Conservation (phyloP, 2,329 filamentous ascomycete species). For the Rhexocercosporidium sp. region DNA sequence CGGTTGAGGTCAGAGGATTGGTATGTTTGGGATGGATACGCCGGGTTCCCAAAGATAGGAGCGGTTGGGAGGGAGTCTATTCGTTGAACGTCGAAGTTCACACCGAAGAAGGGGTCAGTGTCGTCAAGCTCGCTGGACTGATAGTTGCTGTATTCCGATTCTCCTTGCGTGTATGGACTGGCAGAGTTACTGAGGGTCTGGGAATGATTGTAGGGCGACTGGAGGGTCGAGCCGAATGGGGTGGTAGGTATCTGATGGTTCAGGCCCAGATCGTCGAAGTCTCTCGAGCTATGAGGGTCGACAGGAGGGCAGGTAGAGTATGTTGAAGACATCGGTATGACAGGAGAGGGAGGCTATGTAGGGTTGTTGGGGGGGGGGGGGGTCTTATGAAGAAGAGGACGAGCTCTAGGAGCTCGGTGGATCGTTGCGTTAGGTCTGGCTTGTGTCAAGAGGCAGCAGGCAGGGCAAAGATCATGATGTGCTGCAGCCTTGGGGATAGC, state of each 20-base stretch:
- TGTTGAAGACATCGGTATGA: constrained; percentile 41
- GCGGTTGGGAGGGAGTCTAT: constrained; percentile 33
- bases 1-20: constrained; percentile 26
- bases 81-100: constrained; percentile 42
- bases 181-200: constrained; percentile 39
- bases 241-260: constrained; percentile 30
- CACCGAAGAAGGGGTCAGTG: constrained; percentile 41
- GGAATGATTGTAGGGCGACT: constrained; percentile 38
- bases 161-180: constrained; percentile 40
- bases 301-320: constrained; percentile 34
- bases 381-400: constrained; percentile 28
- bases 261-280: constrained; percentile 33
- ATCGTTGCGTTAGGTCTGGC: constrained; percentile 8
- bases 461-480: constrained; percentile 37
- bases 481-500: constrained; percentile 34
- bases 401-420: constrained; percentile 16
- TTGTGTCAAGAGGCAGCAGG: constrained; percentile 31
- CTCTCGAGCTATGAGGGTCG: constrained; percentile 34
- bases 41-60: constrained; percentile 19
- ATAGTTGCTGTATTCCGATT: constrained; percentile 40
- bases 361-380: constrained; percentile 25
- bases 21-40: constrained; percentile 23
- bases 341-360: constrained; percentile 39
- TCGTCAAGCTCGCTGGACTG: constrained; percentile 40
- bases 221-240: constrained; percentile 31